Evolutionary conservation across 352 stramenopile genomes (phyloP).

Genomic region (Globisporangium cederbergense): DNA sequence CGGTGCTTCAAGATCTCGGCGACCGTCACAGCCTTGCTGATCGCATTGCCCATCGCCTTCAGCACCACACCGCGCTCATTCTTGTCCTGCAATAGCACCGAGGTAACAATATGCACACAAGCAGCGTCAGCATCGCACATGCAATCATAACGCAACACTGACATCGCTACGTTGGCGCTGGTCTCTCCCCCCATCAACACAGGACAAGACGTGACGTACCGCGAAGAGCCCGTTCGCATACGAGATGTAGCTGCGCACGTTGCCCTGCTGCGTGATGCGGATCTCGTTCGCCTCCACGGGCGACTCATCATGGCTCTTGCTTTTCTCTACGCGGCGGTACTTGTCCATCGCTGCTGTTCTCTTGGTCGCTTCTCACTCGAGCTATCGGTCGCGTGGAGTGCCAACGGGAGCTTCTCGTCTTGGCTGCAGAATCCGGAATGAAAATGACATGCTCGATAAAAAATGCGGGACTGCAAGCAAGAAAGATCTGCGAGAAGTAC

Average conservation of each 20-base stretch:
- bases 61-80: conserved; percentile 59
- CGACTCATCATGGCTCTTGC: conserved; percentile 40
- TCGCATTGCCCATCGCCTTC: conserved; percentile 82
- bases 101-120: neutral
- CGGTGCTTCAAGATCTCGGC: conserved; percentile 83
- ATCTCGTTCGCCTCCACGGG: conserved; percentile 68
- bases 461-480: conserved; percentile 8
- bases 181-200: neutral
- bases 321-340: conserved; percentile 76
- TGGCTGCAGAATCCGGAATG: conserved; percentile 1
- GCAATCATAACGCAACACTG: neutral
- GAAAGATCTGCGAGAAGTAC: conserved; percentile 33
- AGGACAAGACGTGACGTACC: conserved; percentile 23
- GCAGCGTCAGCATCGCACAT: neutral
- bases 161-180: neutral
- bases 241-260: conserved; percentile 78
- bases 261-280: conserved; percentile 80
- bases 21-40: conserved; percentile 83
- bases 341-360: conserved; percentile 59
- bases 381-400: neutral
- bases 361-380: neutral
- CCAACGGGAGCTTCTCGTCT: neutral
- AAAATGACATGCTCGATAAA: neutral
- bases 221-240: conserved; percentile 74
- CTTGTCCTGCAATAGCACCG: conserved; percentile 44